Evolutionary conservation across 805 yeast genomes (phyloP), one percentile per base, ranked within the genome.

Genomic region (Candida takata): DNA sequence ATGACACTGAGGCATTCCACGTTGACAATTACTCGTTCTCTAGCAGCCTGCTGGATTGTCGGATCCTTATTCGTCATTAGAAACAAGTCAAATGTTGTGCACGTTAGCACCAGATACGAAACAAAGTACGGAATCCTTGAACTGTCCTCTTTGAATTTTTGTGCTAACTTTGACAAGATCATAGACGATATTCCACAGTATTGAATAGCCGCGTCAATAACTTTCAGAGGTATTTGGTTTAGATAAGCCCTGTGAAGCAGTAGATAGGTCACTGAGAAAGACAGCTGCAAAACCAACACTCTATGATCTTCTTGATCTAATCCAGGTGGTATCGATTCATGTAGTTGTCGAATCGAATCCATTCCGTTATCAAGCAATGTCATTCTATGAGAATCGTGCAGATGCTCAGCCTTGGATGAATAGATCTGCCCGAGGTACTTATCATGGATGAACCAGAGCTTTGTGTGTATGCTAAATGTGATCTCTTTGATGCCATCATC

Each of bases 11-110:
- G 38, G 3, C 59, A 60, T 6, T 34, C 37, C 8, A 51, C 41
- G 29, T 47, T 50, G 12, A 42, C 44, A 9, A 27, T 25, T 28
- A 58, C 32, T 32, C 62, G 44, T 3, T 17, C 10, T 5, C 21
- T 16, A 1, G 62, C 51, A 6, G 25, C 42, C 3, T 29, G 34
- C 21, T 50, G 51, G 13, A 50, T n/a, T 1, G 43, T 19, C 4
- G 40, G 43, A 29, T 52, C 50, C 16, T 52, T 52, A 34, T 44
- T 49, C 7, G 61, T 49, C 8, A 57, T 35, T 5, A 58, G 29
- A 24, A 60, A 60, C 17, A 60, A 30, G 21, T 60, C 63, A 49
- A 57, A 55, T 29, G 57, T 49, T 2, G 62, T 57, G 40, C 55
- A 49, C 14, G 59, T 59, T 24, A 60, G 41, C 8, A 58, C 43